These are phyloP conservation scores for Erucastrum elatum DNA, from an alignment of 345 rosid genomes.

Conservation along the genomic window DNA sequence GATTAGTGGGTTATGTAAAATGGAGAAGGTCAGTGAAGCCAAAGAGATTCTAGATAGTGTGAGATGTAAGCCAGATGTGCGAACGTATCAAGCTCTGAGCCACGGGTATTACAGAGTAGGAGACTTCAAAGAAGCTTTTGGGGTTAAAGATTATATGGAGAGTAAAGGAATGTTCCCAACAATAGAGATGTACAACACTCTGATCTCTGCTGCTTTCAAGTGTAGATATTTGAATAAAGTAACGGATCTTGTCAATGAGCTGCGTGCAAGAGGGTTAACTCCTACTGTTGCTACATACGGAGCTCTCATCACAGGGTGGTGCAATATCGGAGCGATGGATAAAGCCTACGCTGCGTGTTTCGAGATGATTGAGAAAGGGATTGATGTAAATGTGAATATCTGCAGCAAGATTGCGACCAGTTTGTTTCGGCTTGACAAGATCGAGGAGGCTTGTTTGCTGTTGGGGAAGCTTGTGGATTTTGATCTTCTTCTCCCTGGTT, in stretches of 20 bases:
- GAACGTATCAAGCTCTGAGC: constrained; percentile 66
- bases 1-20: constrained; percentile 73
- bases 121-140: constrained; percentile 61
- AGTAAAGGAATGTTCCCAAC: constrained; percentile 50
- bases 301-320: constrained; percentile 64
- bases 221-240: constrained; percentile 44
- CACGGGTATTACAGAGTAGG: constrained; percentile 79
- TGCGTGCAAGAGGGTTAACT: constrained; percentile 41
- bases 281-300: constrained; percentile 65
- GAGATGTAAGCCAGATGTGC: constrained; percentile 67
- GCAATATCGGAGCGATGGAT: constrained; percentile 60
- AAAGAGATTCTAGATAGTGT: constrained; percentile 58
- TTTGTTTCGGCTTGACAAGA: constrained; percentile 56
- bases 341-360: constrained; percentile 57
- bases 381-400: constrained; percentile 53
- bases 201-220: constrained; percentile 55
- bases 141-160: constrained; percentile 53
- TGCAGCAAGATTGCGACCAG: constrained; percentile 68
- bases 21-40: constrained; percentile 68
- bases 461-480: constrained; percentile 59
- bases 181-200: constrained; percentile 66
- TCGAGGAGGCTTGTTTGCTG: constrained; percentile 65
- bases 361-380: constrained; percentile 64
- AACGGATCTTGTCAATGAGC: constrained; percentile 51
- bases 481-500: constrained; percentile 46